Evolutionary conservation across 2,329 filamentous ascomycete genomes (phyloP), one percentile per base, ranked within the genome.

Genomic region (Aspergillus flavus): DNA sequence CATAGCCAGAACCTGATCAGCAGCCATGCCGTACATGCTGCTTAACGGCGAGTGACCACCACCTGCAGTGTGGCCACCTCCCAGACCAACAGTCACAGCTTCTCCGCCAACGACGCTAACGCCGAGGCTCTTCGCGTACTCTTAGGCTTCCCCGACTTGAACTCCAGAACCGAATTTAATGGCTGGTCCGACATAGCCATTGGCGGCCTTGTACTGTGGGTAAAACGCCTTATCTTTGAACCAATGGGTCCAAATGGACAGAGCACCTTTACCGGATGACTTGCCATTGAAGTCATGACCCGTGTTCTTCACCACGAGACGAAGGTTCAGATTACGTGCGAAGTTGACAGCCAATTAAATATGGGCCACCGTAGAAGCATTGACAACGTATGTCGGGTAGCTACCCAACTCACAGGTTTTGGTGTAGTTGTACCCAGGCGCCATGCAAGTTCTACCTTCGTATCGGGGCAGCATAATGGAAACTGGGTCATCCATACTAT

Each of bases 241-340:
- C 41, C 62, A 54, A 21, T 73, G 69, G 2, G 67, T 73, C 70
- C 69, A 73, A 41, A 73, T 65, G 3, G 66, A 66, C 34, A 72
- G 55, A 3, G 63, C 80, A 2, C 86, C 86, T 58, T 81, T 83
- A n/a, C 87, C 87, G 0, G 86, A 85, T 1, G 84, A 85, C 62
- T 82, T 80, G 16, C 80, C 82, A 34, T 76, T 78, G 61, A 81
- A 84, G 65, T 82, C 80, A 64, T 83, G 81, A 1, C 81, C 80
- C 1, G 81, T 83, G 50, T 81, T 82, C 66, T 81, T 82, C 23
- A 79, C 72, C 6, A 73, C 73, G 10, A 78, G 62, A 9, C 75
- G 76, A 16, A 79, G 70, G 41, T 71, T 71, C 6, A 70, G 62
- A 52, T 75, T 69, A n/a, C 66, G 71, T 23, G 66, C 65, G 59